Evolutionary conservation across 129 eudicot species (phyloP), one percentile per base, ranked within the genome.

Genomic region (Artemisia annua): DNA sequence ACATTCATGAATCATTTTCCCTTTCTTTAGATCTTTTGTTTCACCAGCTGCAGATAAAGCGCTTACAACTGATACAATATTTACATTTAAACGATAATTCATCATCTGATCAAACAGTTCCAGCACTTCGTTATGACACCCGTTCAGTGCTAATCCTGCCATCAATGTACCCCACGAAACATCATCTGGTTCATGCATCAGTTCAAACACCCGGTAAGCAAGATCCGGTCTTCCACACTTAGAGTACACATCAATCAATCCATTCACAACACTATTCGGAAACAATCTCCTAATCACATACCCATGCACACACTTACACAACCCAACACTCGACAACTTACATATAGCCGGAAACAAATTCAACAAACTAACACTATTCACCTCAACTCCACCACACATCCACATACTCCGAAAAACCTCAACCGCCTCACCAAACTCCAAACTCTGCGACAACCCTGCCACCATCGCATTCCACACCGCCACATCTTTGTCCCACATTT

Each of bases 101-200:
- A 67, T 86, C 80, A 89, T 79, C 43, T 54, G 59, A 79, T 83
- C 87, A 73, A 83, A 86, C 56, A 89, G 75, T 63, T 79, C 79
- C 73, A 89, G 59, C 24, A 83, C 89, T 74, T 75, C 77, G 1
- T 24, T 51, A 24, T 73, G 84, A 67, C 63, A 51, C 35, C 91
- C 89, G 66, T 86, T 89, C 60, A 79, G 74, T 0, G 76, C 75
- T 74, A 83, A 89, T 57, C 96, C 96, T 1, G 96, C 82, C 96
- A 89, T 89, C 57, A 89, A 75, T 20, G 96, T 86, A 63, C 96
- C 91, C 96, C 87, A 89, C 11, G 91, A 76, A 62, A 89, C 91
- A 69, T 83, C 87, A 17, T 89, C 91, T 39, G 75, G 76, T 5
- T 63, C 78, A 48, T 48, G 74, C 87, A 81, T 81, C 65, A 32